Base-by-base conservation (phyloP, 352 stramenopile genomes). In the Phytopythium delawarense region DNA sequence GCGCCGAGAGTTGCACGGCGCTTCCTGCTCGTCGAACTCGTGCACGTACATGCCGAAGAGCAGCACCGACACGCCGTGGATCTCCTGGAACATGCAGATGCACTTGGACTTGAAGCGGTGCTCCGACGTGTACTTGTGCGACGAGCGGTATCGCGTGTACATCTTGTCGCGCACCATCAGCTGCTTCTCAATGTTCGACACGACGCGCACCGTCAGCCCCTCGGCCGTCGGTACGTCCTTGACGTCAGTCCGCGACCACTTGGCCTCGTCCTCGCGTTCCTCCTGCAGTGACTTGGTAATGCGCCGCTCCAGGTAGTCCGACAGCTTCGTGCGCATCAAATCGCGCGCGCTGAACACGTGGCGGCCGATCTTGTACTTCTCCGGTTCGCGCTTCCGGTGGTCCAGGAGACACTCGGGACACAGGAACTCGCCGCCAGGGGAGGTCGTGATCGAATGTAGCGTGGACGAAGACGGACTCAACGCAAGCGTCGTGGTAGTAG, bases 31-130 rank as follows among this genome's bases (percentile, higher is more conserved):
- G 66, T 98, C 97, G 69, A 99, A 99, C 69, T 99, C 98, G 70
- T 99, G 99, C 7, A 99, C 97, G 70, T 99, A 99, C 71, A 99
- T 98, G 46, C 96, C 97, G 73, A 99, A 99, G 0, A 99, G 76
- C 60, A 99, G 92, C 7, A 99, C 96, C 70, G 99, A 98, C 18
- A 99, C 97, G 34, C 97, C 97, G 70, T 99, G 96, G 61, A 99
- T 96, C 71, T 99, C 97, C 77, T 99, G 97, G 71, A 99, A 99
- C 65, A 99, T 96, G 64, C 99, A 94, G 56, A 99, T 92, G 70
- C 97, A 99, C 74, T 99, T 99, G 63, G 96, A 98, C 62, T 98
- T 96, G 71, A 97, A 96, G 16, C 90, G 89, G 57, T 94, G 83
- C 67, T 96, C 88, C 9, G 84, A 89, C 16, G 86, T 91, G 67